Conservation (phyloP, 768 basidiomycete species). For the Asterophora lycoperdoides region DNA sequence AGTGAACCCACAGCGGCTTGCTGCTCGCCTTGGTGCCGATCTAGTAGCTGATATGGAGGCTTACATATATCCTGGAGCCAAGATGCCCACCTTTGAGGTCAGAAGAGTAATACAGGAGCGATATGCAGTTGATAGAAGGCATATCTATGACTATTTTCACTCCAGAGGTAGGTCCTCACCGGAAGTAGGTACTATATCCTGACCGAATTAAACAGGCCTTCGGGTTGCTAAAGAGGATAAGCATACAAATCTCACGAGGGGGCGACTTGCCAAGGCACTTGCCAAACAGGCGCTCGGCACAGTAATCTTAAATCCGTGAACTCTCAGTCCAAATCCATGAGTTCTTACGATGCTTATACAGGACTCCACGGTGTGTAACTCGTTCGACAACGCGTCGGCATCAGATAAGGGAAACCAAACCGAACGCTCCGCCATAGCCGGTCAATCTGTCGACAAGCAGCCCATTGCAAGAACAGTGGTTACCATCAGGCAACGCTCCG, state of each 20-base stretch:
- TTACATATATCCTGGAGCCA: conserved; percentile 64
- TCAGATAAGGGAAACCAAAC: neutral
- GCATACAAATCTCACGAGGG: conserved; percentile 47
- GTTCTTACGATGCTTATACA: neutral
- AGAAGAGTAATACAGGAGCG: conserved; percentile 69
- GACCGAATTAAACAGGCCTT: conserved; percentile 40
- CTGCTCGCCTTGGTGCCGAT: conserved; percentile 60
- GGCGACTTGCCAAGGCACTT: conserved; percentile 33
- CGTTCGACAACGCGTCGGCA: neutral
- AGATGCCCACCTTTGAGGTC: conserved; percentile 72
- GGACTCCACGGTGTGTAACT: neutral
- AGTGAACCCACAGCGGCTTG: conserved; percentile 68
- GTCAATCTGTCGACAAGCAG: neutral
- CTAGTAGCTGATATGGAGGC: conserved; percentile 70
- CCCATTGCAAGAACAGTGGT: neutral
- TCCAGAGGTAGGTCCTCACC: conserved; percentile 37
- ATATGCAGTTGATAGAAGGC: conserved; percentile 65
- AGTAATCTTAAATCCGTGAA: neutral
- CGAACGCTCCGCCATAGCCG: neutral
- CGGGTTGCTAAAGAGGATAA: conserved; percentile 65
- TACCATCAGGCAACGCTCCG: neutral
- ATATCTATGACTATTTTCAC: conserved; percentile 80
- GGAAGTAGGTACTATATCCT: neutral
- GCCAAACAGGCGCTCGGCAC: conserved; percentile 6
- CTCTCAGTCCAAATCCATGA: too few species aligned